Base-by-base conservation (phyloP, 1,284 basidiomycete genomes). In the Salmacisia buchloeana region DNA sequence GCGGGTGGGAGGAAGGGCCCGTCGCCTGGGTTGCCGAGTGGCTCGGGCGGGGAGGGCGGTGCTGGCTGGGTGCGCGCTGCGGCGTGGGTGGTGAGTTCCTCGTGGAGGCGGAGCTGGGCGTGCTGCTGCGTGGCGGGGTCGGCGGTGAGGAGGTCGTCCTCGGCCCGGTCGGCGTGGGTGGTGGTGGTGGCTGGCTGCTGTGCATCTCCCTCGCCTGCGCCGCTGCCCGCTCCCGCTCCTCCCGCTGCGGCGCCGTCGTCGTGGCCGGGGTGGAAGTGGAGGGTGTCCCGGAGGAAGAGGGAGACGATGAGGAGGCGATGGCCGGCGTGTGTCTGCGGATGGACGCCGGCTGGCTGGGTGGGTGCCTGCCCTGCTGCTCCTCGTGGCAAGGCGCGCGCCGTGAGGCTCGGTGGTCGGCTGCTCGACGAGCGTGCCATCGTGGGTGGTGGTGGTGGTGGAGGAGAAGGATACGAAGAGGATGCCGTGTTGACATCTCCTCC, bases 281-380 rank as follows among this genome's bases (percentile, higher is more conserved):
- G 18, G 13, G 49, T 54, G 15, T 54, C 49, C 21, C 49, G 31
- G 29, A 54, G 29, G 49, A 54, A 54, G 27, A 54, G 49, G 34
- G 12, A 15, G 49, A 54, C 49, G 49, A 54, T 54, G 49, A 54
- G 31, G 49, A 54, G 49, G 3, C 49, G 49, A 33, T 54, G 49
- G 27, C 49, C 49, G 23, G 49, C 27, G 27, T 54, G 49, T 18
- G 23, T 15, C 15, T 12, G 7, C 23, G 41, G n/a, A n/a, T n/a
- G n/a, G n/a, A n/a, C n/a, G n/a, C n/a, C n/a, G n/a, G n/a, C n/a
- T n/a, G n/a, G n/a, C n/a, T n/a, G n/a, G n/a, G n/a, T n/a, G n/a
- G n/a, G n/a, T n/a, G n/a, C n/a, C n/a, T n/a, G n/a, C n/a, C n/a
- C n/a, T n/a, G n/a, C n/a, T n/a, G n/a, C n/a, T n/a, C n/a, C n/a